These are phyloP conservation scores for Naumovozyma baii DNA, from an alignment of 805 yeast species.

Conservation along the genomic window DNA sequence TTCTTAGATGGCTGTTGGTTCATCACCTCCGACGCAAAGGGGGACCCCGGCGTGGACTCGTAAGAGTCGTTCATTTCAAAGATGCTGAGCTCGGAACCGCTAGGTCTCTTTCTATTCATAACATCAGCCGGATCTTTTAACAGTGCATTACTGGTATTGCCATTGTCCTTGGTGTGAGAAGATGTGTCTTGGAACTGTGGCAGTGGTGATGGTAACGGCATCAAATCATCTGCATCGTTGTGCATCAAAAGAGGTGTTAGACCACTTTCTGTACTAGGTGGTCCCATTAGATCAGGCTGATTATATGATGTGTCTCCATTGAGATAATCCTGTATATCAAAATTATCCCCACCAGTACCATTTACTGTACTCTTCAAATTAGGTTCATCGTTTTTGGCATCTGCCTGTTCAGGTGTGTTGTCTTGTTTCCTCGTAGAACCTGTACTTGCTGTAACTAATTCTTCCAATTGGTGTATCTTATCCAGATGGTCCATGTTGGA, in stretches of 20 bases:
- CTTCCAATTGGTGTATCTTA: not conserved
- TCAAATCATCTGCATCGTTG: not conserved
- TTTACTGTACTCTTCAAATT: not conserved
- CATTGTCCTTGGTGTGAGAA: too few species aligned
- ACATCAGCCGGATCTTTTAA: too few species aligned
- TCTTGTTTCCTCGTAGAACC: not conserved
- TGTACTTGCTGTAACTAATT: not conserved
- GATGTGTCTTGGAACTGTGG: not conserved
- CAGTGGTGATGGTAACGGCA: not conserved
- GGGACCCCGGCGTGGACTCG: not conserved
- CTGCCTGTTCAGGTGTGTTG: too few species aligned
- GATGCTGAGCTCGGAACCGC: constrained; percentile 2
- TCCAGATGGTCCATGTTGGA: not conserved
- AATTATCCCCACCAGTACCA: not conserved
- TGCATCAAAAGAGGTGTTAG: constrained; percentile 1
- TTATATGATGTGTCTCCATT: constrained; percentile 1
- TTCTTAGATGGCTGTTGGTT: not conserved
- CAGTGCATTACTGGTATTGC: too few species aligned
- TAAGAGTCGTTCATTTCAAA: constrained; percentile 1
- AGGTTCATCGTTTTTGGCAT: not conserved
- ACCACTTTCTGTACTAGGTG: not conserved
- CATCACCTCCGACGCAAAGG: not conserved
- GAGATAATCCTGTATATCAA: constrained; percentile 13
- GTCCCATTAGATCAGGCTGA: not conserved
- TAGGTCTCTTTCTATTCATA: constrained; percentile 3